Base-by-base conservation (phyloP, 202 grass and related monocot species). In the Setaria viridis region DNA sequence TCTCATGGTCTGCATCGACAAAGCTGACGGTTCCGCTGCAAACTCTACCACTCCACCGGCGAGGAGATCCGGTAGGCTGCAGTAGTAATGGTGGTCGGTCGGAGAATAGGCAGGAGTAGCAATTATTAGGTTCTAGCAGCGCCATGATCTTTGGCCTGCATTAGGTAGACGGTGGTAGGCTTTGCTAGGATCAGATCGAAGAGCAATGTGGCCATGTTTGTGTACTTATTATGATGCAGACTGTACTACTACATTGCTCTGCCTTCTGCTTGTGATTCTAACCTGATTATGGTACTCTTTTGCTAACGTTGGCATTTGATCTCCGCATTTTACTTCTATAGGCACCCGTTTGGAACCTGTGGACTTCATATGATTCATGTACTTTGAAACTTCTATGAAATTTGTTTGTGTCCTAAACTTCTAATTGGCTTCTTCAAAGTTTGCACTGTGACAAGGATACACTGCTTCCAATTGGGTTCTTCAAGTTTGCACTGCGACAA, bases 1-100 rank as follows among this genome's bases (percentile, higher is more conserved):
- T 16, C 47, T 74, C 25, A 45, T 62, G 45, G 68, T 74, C 6
- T 32, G 48, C 59, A 74, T 80, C 3, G 69, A 57, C 59, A 47
- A 51, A 21, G 34, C 43, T 2, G 34, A 4, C 2, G 30, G 0
- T 58, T 15, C 55, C 8, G 11, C 69, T 16, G 10, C 9, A 7
- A 82, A 30, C 59, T 73, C 25, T 2, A 25, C 25, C 13, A 12
- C 21, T 4, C 46, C 46, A 73, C 0, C 46, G 7, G 7, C 46
- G 6, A 29, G 13, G 70, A 4, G 25, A 20, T 13, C 20, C n/a
- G 25, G 68, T 43, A 48, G 12, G n/a, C n/a, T 48, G 43, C 43
- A 29, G 43, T 21, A 49, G 10, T 48, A 42, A 21, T 43, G 14
- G 15, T 7, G 65, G 8, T 10, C 37, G 37, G 37, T 39, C 37